Evolutionary conservation across 2,329 filamentous ascomycete species (phyloP).

Genomic region (Ophiosphaerella narmari): DNA sequence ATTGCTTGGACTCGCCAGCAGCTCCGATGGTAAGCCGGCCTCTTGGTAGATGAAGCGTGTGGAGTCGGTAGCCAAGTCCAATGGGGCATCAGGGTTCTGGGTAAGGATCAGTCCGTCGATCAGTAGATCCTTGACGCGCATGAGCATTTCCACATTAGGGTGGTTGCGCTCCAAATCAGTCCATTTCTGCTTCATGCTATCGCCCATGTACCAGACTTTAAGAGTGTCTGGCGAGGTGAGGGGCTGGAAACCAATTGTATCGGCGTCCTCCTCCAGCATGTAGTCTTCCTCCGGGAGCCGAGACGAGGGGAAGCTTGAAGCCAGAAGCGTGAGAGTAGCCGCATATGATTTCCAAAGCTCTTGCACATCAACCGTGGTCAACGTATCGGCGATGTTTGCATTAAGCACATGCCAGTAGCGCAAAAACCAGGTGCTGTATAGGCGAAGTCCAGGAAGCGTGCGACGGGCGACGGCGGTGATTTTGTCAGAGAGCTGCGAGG

Average conservation of each 20-base stretch:
- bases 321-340: conserved; percentile 63
- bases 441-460: conserved; percentile 66
- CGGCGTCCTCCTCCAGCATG: conserved; percentile 70
- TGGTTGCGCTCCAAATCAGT: conserved; percentile 61
- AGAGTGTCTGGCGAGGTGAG: conserved; percentile 56
- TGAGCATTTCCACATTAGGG: conserved; percentile 68
- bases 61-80: conserved; percentile 49
- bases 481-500: conserved; percentile 52
- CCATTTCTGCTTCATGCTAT: conserved; percentile 57
- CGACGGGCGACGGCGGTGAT: conserved; percentile 64
- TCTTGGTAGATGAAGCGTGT: conserved; percentile 60
- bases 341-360: conserved; percentile 70
- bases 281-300: conserved; percentile 63
- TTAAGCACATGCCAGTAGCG: conserved; percentile 60
- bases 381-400: conserved; percentile 58
- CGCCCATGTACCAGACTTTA: conserved; percentile 57
- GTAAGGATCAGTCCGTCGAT: conserved; percentile 64
- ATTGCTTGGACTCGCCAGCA: conserved; percentile 52
- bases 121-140: conserved; percentile 66
- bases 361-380: conserved; percentile 62
- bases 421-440: conserved; percentile 71
- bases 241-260: conserved; percentile 68
- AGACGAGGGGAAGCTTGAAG: conserved; percentile 62
- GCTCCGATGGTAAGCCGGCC: conserved; percentile 56
- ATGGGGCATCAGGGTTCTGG: conserved; percentile 55